phyloP scores from a whole-genome alignment of 768 basidiomycete genomes.

The Erythrobasidium yunnanense region DNA sequence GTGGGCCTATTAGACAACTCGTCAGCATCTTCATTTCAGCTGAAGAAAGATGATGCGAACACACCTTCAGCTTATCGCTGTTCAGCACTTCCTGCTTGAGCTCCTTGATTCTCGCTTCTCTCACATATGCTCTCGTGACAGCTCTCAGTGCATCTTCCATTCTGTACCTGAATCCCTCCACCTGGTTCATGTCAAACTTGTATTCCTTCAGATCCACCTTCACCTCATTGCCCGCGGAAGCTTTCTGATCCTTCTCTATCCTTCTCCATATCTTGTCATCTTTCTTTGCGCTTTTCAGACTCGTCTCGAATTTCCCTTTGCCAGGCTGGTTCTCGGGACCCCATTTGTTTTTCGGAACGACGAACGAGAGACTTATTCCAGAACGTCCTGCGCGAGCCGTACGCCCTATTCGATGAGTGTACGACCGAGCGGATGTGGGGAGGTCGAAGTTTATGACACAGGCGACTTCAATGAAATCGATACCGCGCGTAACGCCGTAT shows the following conservation, averaged over 20 bases:
- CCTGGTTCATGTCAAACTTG: constrained; percentile 85
- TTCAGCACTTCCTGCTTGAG: constrained; percentile 85
- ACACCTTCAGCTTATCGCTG: constrained; percentile 88
- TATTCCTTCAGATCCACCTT: constrained; percentile 60
- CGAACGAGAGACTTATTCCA: constrained; percentile 80
- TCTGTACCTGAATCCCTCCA: constrained; percentile 91
- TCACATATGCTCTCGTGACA: constrained; percentile 72
- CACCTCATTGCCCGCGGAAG: constrained; percentile 53
- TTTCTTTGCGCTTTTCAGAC: constrained; percentile 55
- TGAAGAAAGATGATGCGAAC: constrained; percentile 34
- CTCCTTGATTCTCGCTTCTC: constrained; percentile 87
- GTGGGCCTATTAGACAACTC: constrained; percentile 58
- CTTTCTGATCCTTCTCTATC: constrained; percentile 68
- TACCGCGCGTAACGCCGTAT: constrained; percentile 87
- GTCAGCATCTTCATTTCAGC: background rate
- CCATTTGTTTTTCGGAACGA: constrained; percentile 55
- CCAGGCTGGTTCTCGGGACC: constrained; percentile 52
- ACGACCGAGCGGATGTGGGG: constrained; percentile 72
- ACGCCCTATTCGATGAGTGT: constrained; percentile 89
- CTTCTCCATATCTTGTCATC: constrained; percentile 68
- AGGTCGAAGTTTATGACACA: constrained; percentile 98
- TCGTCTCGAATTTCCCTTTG: constrained; percentile 47
- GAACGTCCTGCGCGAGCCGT: constrained; percentile 91
- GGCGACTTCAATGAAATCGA: constrained; percentile 92
- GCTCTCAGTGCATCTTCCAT: constrained; percentile 91